phyloP scores from a whole-genome alignment of 2,329 filamentous ascomycete genomes.

The Dothiorella sarmentorum region DNA sequence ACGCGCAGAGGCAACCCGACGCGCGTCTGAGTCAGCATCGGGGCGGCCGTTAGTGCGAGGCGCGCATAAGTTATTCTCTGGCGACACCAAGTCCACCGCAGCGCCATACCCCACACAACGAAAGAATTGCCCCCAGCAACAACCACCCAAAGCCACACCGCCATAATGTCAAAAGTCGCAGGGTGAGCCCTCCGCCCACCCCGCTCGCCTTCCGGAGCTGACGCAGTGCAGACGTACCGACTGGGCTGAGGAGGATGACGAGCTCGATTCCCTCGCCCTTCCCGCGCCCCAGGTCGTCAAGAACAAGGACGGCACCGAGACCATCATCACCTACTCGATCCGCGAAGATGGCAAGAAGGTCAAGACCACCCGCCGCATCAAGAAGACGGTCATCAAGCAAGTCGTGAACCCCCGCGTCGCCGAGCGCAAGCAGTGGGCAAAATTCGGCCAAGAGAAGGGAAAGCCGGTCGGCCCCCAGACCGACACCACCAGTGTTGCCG shows the following conservation, averaged over 20 bases:
- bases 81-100: not conserved
- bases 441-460: conserved; percentile 88
- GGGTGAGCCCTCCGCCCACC: conserved; percentile 26
- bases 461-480: conserved; percentile 76
- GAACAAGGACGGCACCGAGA: conserved; percentile 99
- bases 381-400: conserved; percentile 85
- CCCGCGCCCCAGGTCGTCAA: conserved; percentile 83
- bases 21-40: conserved; percentile 9
- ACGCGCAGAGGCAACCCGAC: not conserved
- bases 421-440: conserved; percentile 86
- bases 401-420: conserved; percentile 95
- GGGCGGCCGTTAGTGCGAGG: too few species aligned
- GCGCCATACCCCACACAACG: conserved; percentile 16
- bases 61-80: not conserved
- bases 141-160: not conserved
- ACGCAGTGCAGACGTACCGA: conserved; percentile 57
- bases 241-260: conserved; percentile 90
- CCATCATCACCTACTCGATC: conserved; percentile 82
- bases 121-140: conserved; percentile 10
- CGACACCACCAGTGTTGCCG: conserved; percentile 89
- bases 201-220: not conserved
- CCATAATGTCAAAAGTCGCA: conserved; percentile 37
- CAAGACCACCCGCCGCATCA: conserved; percentile 94
- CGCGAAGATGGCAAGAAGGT: conserved; percentile 95
- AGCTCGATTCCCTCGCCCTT: conserved; percentile 79